These are phyloP conservation scores for Arctium minus DNA, from an alignment of 129 eudicot genomes.

Conservation along the genomic window DNA sequence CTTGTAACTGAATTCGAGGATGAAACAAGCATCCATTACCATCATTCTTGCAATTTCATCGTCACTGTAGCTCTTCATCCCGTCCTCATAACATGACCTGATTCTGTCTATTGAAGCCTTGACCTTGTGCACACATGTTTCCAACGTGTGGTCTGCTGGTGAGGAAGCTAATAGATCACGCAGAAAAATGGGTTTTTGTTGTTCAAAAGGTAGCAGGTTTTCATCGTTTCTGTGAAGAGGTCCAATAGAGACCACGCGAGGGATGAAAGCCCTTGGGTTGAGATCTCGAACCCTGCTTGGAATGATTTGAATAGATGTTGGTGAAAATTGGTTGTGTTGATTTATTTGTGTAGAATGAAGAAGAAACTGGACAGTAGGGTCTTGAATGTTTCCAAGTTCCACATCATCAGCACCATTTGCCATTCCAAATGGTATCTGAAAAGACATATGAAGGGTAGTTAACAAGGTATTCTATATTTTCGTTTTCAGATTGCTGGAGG, in stretches of 20 bases:
- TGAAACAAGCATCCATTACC: slow-evolving; percentile 1
- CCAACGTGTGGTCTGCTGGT: background rate
- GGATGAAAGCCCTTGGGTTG: background rate
- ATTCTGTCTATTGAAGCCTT: background rate
- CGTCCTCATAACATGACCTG: background rate
- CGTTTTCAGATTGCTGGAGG: no score
- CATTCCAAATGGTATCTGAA: background rate
- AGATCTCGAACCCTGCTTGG: background rate
- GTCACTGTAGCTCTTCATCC: background rate
- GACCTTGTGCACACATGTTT: background rate
- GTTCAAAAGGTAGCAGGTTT: background rate
- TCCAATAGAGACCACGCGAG: background rate
- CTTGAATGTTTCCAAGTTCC: background rate
- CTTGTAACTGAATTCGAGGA: background rate
- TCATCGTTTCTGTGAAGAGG: background rate
- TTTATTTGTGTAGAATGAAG: background rate
- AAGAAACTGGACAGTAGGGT: background rate
- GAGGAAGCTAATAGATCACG: background rate
- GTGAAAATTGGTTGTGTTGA: background rate
- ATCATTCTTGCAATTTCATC: background rate
- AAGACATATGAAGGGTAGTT: background rate
- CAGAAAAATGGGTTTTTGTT: background rate
- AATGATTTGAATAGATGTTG: background rate
- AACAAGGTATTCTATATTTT: background rate
- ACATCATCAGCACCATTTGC: background rate